Evolutionary conservation across 768 basidiomycete genomes (phyloP).

Genomic region (Tricholoma terreum): DNA sequence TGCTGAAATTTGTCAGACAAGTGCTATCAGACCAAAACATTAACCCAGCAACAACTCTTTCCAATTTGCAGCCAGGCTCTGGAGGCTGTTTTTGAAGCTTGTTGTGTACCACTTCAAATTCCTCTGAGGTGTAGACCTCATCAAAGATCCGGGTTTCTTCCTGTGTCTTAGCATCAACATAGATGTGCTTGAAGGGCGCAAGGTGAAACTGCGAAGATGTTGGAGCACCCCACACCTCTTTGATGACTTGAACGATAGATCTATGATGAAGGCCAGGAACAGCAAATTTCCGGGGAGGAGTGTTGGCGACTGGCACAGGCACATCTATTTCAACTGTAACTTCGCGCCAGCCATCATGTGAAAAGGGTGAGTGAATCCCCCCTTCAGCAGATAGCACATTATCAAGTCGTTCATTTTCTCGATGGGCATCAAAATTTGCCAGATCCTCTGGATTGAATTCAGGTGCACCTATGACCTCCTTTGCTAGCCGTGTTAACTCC

Average conservation of each 20-base stretch:
- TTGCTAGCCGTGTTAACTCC: conserved; percentile 13
- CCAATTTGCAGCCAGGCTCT: too few relatives aligned
- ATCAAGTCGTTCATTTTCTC: conserved; percentile 11
- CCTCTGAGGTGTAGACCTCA: conserved; percentile 23
- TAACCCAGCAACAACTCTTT: too few relatives aligned
- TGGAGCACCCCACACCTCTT: conserved; percentile 9
- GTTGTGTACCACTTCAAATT: conserved; percentile 19
- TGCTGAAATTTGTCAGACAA: neutral
- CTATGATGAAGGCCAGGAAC: too few relatives aligned
- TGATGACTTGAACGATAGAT: too few relatives aligned
- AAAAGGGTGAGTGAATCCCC: too few relatives aligned
- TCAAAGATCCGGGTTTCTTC: too few relatives aligned
- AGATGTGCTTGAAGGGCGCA: conserved; percentile 20
- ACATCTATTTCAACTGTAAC: too few relatives aligned
- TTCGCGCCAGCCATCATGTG: too few relatives aligned
- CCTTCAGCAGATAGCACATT: neutral
- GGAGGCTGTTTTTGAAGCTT: too few relatives aligned
- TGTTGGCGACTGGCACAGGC: too few relatives aligned
- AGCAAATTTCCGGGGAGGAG: too few relatives aligned
- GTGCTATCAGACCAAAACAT: too few relatives aligned
- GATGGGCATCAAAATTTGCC: conserved; percentile 8
- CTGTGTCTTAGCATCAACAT: conserved; percentile 15
- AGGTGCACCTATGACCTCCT: conserved; percentile 8
- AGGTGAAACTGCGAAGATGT: conserved; percentile 13
- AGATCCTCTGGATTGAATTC: conserved; percentile 10